Conservation (phyloP, 2,329 filamentous ascomycete species). For the Colletotrichum australisinense region DNA sequence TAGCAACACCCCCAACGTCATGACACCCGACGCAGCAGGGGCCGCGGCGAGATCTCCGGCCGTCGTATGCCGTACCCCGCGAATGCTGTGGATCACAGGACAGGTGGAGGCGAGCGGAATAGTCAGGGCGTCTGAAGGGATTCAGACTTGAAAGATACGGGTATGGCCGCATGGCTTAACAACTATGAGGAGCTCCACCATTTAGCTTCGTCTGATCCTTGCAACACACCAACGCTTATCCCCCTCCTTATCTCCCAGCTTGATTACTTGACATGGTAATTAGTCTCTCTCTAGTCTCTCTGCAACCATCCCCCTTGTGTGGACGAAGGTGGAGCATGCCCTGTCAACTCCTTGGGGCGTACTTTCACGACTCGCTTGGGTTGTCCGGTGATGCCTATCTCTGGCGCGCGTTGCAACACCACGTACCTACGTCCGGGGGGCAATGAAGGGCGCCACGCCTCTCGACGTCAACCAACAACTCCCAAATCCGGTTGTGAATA, state of each 20-base stretch:
- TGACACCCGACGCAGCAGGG: not conserved
- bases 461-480: not conserved
- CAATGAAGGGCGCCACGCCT: not conserved
- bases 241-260: slow-evolving; percentile 2
- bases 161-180: slow-evolving; percentile 8
- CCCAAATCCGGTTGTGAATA: not conserved
- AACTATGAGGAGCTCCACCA: slow-evolving; percentile 25
- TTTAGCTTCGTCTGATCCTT: slow-evolving; percentile 27
- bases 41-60: slow-evolving; percentile 22
- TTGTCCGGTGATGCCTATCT: slow-evolving; percentile 22
- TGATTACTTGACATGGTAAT: not conserved
- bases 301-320: not conserved
- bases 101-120: slow-evolving; percentile 23
- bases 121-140: not conserved
- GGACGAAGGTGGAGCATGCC: slow-evolving; percentile 10
- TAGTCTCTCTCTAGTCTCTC: not conserved
- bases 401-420: slow-evolving; percentile 2
- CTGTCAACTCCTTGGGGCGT: not conserved
- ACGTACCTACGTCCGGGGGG: not conserved
- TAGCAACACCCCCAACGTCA: not conserved
- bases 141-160: slow-evolving; percentile 21
- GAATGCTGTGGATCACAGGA: slow-evolving; percentile 4
- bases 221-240: slow-evolving; percentile 2
- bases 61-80: slow-evolving; percentile 17
- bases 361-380: not conserved